Conservation (phyloP, 257 asterid species). For the Oldenlandia corymbosa region DNA sequence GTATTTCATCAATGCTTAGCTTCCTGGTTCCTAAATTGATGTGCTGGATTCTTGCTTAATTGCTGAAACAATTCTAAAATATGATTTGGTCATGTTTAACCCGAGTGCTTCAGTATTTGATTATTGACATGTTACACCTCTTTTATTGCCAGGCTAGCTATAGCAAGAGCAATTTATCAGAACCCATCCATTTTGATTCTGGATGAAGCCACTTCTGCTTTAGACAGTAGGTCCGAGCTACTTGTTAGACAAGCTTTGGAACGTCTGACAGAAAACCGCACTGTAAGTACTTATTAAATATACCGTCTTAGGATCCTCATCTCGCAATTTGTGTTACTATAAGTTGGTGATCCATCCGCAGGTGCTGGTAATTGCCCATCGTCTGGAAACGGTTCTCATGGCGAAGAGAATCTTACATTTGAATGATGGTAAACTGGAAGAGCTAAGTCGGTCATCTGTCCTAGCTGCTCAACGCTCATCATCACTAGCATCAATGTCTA, state of each 20-base stretch:
- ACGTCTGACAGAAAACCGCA: slow-evolving; percentile 67
- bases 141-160: slow-evolving; percentile 55
- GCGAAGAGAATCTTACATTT: slow-evolving; percentile 62
- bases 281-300: slow-evolving; percentile 41
- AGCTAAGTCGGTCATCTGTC: slow-evolving; percentile 55
- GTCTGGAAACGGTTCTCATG: slow-evolving; percentile 77
- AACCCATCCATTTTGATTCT: slow-evolving; percentile 80
- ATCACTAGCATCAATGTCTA: slow-evolving; percentile 23
- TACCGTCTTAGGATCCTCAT: background rate
- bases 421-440: slow-evolving; percentile 56
- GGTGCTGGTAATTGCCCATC: slow-evolving; percentile 89
- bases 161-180: slow-evolving; percentile 89
- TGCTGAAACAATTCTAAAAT: no score
- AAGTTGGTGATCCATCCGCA: slow-evolving; percentile 18
- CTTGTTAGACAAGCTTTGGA: slow-evolving; percentile 84
- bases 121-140: no score
- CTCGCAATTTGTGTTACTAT: background rate
- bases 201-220: slow-evolving; percentile 97
- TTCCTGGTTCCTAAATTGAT: no score
- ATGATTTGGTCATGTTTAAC: no score
- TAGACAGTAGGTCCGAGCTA: slow-evolving; percentile 80
- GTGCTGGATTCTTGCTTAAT: no score
- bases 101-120: no score
- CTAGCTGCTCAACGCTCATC: slow-evolving; percentile 35
- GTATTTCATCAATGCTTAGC: background rate